A percentile compares a stretch with the other conserved stretches of the same genome.
Evolutionary conservation across 108 stramenopile genomes (phyloP).

Genomic region (Thalassiosira profunda): DNA sequence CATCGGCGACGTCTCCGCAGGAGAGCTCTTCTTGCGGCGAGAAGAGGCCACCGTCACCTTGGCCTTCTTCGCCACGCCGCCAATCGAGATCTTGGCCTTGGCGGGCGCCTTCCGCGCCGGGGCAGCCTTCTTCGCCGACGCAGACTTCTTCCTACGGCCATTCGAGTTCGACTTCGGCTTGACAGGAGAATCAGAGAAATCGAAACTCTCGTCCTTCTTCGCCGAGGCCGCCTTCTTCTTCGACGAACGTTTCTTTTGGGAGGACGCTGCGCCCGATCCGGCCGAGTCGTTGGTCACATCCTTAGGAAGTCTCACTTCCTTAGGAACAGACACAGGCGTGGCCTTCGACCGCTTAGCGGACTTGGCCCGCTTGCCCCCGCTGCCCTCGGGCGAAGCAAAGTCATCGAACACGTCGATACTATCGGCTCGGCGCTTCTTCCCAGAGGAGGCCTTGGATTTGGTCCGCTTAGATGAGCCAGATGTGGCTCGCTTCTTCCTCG

Average conservation of each 20-base stretch:
- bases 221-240: conserved; percentile 12
- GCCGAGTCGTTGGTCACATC: conserved; percentile 33
- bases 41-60: conserved; percentile 2
- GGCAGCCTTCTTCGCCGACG: conserved; percentile 3
- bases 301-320: conserved; percentile 30
- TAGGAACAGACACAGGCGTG: conserved; percentile 36
- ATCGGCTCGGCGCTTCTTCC: no score
- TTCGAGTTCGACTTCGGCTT: neutral
- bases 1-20: no score
- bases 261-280: neutral
- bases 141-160: neutral
- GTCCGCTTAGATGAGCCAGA: no score
- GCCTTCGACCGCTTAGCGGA: conserved; percentile 21
- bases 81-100: no score
- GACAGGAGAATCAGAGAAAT: conserved; percentile 34
- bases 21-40: neutral
- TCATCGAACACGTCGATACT: no score
- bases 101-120: conserved; percentile 12
- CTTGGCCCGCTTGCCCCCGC: neutral
- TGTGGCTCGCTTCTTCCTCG: no score
- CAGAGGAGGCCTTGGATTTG: conserved; percentile 14
- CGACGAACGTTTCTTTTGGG: conserved; percentile 5
- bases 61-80: no score
- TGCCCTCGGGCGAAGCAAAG: no score
- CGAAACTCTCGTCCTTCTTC: conserved; percentile 18